Evolutionary conservation across 441 rosid species (phyloP).

Genomic region (Pelargonium citronellum): DNA sequence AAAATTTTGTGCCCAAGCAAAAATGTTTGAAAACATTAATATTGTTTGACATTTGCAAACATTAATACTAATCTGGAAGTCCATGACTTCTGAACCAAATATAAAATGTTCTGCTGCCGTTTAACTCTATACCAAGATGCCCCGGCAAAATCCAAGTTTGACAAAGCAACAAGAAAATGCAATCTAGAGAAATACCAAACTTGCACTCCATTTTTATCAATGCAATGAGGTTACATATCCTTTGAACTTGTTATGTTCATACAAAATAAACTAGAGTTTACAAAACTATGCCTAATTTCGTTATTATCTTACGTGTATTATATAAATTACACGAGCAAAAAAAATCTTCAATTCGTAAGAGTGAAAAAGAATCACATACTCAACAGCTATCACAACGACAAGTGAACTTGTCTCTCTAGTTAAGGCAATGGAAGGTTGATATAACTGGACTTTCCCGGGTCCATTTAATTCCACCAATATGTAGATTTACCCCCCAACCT

Average conservation of each 20-base stretch:
- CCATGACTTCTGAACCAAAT: too few relatives aligned
- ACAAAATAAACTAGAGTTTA: constrained; percentile 14
- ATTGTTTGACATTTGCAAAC: too few relatives aligned
- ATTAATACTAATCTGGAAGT: too few relatives aligned
- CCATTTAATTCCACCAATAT: neutral
- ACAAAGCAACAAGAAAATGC: too few relatives aligned
- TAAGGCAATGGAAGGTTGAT: neutral
- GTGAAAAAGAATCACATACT: constrained; percentile 30
- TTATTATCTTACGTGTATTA: constrained; percentile 13
- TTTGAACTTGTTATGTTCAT: constrained; percentile 29
- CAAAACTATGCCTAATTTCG: constrained; percentile 15
- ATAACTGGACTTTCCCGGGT: neutral
- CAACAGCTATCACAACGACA: constrained; percentile 11
- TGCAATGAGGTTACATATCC: constrained; percentile 13
- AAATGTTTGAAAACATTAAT: too few relatives aligned
- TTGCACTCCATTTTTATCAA: constrained; percentile 6
- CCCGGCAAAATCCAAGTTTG: too few relatives aligned
- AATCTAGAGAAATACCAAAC: neutral
- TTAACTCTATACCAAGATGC: too few relatives aligned
- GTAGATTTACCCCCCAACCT: neutral
- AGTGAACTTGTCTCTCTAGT: neutral
- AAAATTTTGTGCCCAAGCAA: too few relatives aligned
- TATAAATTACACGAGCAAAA: constrained; percentile 27
- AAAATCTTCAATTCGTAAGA: constrained; percentile 11
- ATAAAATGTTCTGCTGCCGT: too few relatives aligned